Conservation (phyloP, 768 basidiomycete species). For the Suillus decipiens region DNA sequence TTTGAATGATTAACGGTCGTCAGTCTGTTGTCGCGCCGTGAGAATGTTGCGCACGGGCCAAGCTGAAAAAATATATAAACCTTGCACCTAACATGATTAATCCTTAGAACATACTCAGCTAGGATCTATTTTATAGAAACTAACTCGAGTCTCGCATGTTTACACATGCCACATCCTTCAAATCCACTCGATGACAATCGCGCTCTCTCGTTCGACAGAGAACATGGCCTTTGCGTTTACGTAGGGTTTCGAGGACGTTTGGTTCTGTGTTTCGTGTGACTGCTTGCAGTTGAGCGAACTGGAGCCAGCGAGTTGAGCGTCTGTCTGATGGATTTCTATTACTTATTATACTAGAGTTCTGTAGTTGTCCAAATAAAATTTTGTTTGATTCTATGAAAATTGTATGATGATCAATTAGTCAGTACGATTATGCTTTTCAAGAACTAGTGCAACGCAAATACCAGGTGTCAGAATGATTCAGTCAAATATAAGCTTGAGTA, state of each 20-base stretch:
- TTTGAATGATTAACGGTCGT: no score
- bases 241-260: constrained; percentile 65
- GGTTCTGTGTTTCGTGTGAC: constrained; percentile 36
- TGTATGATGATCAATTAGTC: background rate
- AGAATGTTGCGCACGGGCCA: constrained; percentile 36
- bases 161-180: constrained; percentile 73
- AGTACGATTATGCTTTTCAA: no score
- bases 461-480: background rate
- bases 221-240: constrained; percentile 45
- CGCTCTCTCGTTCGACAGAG: constrained; percentile 69
- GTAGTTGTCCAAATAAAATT: background rate
- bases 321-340: constrained; percentile 60
- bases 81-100: constrained; percentile 8
- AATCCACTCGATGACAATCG: constrained; percentile 69
- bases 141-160: constrained; percentile 81
- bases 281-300: constrained; percentile 27
- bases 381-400: background rate
- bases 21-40: no score
- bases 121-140: constrained; percentile 82
- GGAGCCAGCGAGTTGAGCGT: constrained; percentile 58
- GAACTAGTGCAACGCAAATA: background rate
- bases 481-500: background rate
- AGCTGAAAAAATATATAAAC: constrained; percentile 34
- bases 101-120: constrained; percentile 76
- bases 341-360: background rate